Percentiles rank a stretch among this genome's conserved stretches.
phyloP scores from a whole-genome alignment of 495 filamentous ascomycete genomes.

The Hypoxylon lenormandii region DNA sequence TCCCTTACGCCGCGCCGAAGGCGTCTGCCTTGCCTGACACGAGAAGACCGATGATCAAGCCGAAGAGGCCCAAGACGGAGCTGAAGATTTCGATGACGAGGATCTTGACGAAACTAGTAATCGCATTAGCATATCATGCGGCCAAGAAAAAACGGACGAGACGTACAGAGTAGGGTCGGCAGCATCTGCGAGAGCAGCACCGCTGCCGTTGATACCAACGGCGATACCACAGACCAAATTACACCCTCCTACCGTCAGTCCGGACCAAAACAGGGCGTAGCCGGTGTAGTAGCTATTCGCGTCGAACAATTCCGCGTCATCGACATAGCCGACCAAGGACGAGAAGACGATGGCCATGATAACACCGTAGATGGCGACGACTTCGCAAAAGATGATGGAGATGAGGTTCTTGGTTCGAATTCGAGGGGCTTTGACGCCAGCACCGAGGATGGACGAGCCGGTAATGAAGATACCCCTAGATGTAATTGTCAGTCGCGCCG shows the following conservation, averaged over 20 bases:
- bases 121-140: constrained; percentile 41
- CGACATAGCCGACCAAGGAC: constrained; percentile 78
- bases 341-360: constrained; percentile 99
- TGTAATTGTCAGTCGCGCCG: constrained; percentile 15
- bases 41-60: constrained; percentile 91
- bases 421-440: constrained; percentile 92
- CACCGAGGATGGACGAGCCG: constrained; percentile 97
- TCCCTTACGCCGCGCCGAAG: constrained; percentile 67
- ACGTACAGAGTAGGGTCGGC: constrained; percentile 89
- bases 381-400: constrained; percentile 99
- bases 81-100: constrained; percentile 99
- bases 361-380: constrained; percentile 99
- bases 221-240: constrained; percentile 96
- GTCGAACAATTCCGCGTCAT: constrained; percentile 71
- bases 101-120: constrained; percentile 91
- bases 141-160: background rate
- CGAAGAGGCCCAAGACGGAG: constrained; percentile 96
- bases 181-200: constrained; percentile 94
- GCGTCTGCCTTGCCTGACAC: constrained; percentile 82
- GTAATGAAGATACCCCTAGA: constrained; percentile 97
- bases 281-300: constrained; percentile 91
- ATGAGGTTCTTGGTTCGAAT: constrained; percentile 99
- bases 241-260: constrained; percentile 91
- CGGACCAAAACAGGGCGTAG: constrained; percentile 94
- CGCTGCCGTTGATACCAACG: constrained; percentile 97